Evolutionary conservation across 75 land plant genomes (phyloP).

Genomic region (Adiantum capillusveneris): DNA sequence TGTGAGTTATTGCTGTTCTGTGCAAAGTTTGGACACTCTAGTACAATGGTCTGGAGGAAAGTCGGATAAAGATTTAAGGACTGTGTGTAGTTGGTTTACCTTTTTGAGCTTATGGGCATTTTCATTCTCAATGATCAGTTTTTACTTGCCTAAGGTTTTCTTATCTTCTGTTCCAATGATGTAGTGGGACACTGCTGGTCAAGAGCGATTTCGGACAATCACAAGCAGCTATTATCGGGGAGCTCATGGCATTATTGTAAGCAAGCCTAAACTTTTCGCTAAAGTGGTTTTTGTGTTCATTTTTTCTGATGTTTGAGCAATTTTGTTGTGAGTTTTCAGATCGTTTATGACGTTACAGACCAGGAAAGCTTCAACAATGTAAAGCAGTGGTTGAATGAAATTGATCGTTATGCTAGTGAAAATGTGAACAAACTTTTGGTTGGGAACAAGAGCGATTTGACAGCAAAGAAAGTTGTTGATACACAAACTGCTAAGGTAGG

Average conservation of each 20-base stretch:
- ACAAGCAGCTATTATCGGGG: constrained; percentile 93
- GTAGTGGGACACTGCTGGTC: constrained; percentile 96
- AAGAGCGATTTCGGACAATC: constrained; percentile 91
- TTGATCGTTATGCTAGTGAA: constrained; percentile 83
- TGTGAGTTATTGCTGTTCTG: too few relatives aligned
- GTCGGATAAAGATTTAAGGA: too few relatives aligned
- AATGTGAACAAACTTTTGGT: constrained; percentile 78
- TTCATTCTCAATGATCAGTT: too few relatives aligned
- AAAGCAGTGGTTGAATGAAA: constrained; percentile 82
- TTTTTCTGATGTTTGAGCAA: neutral
- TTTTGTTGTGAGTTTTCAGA: constrained; percentile 25
- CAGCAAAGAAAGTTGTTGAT: constrained; percentile 64
- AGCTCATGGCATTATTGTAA: constrained; percentile 90
- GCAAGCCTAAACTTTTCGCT: too few relatives aligned
- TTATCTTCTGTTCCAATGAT: too few relatives aligned
- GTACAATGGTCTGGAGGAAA: too few relatives aligned
- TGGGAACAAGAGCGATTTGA: constrained; percentile 75
- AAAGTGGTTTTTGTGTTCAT: neutral
- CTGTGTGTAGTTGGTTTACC: too few relatives aligned
- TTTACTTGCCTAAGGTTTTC: too few relatives aligned
- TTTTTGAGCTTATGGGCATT: too few relatives aligned
- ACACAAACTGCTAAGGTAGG: constrained; percentile 70
- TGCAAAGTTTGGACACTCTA: too few relatives aligned
- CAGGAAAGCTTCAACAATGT: constrained; percentile 82
- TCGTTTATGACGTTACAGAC: constrained; percentile 82